Base-by-base conservation (phyloP, 208 protist species). In the Acanthamoeba culbertsoni region DNA sequence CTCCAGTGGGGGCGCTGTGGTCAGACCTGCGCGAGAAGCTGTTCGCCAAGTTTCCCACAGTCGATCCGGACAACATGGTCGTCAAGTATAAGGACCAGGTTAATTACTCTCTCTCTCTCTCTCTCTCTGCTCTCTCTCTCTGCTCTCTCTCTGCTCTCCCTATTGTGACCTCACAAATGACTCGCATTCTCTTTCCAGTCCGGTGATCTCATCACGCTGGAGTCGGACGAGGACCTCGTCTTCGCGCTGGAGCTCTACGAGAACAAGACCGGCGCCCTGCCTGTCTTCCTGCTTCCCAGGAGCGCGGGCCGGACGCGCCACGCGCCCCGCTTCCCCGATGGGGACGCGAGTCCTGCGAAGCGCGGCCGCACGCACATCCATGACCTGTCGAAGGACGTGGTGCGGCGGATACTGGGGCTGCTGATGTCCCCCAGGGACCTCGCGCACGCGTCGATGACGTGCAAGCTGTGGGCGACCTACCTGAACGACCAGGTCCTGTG, bases 31-130 rank as follows among this genome's bases (percentile, higher is more conserved):
- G 77, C 5, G 51, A 57, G 8, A 88, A 62, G 46, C 2, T 88
- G 5, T 88, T 88, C n/a, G n/a, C 43, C 14, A 88, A 88, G 77
- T 88, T 55, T 35, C 48, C 48, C 10, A 12, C 48, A 2, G 26
- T 20, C 43, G n/a, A 62, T 16, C 12, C 14, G 6, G n/a, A 5
- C 14, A 6, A 35, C 3, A 23, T 43, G 7, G 18, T 26, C 6
- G 16, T 88, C 77, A 88, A 88, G 77, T 88, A 88, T 48, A 88
- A 88, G n/a, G 77, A 88, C 48, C 31, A 31, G 51, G 68, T 79
- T 51, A 4, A 6, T 2, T 55, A 8, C 48, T 55, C 48, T 55
- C 48, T 18, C 48, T 18, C 48, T 55, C 48, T 18, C 48, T 18
- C 48, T 23, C 48, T 16, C 8, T 2, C 16, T 63, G 20, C 55